Evolutionary conservation across 192 early-diverging fungal genomes (phyloP).

Genomic region (Umbelopsis isabellina): DNA sequence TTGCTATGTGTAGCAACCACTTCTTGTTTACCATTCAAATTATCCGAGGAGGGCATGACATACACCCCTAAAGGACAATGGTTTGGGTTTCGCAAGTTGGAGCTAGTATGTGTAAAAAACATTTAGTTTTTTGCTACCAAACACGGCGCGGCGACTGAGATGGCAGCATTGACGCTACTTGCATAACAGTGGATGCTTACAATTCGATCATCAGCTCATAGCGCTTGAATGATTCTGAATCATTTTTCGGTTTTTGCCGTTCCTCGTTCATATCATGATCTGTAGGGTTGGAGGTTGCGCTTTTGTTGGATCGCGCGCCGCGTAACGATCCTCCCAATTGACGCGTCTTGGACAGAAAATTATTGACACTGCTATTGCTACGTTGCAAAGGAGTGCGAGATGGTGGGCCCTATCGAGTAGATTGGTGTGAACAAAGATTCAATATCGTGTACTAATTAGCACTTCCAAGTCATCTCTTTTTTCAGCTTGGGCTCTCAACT

Average conservation of each 20-base stretch:
- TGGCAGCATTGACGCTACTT: not conserved
- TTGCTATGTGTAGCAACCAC: not conserved
- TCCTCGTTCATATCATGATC: conserved; percentile 11
- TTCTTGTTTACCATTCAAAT: conserved; percentile 56
- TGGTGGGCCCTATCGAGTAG: not conserved
- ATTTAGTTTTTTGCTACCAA: too few species aligned
- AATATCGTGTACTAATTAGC: not conserved
- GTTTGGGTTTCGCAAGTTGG: conserved; percentile 73
- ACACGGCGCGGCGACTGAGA: too few species aligned
- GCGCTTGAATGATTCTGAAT: conserved; percentile 51
- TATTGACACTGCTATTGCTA: conserved; percentile 14
- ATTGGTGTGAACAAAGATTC: too few species aligned
- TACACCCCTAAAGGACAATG: conserved; percentile 89
- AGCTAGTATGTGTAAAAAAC: conserved; percentile 43
- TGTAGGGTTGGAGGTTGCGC: not conserved
- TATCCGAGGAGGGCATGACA: conserved; percentile 76
- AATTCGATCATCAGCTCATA: conserved; percentile 77
- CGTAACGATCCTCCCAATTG: conserved; percentile 6
- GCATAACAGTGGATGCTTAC: conserved; percentile 40
- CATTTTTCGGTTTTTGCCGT: conserved; percentile 17
- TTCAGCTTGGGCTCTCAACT: not conserved
- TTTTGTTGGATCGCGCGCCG: conserved; percentile 10
- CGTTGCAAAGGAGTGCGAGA: conserved; percentile 4
- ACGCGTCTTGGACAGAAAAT: conserved; percentile 21
- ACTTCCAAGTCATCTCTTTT: not conserved